Evolutionary conservation across 192 early-diverging fungal species (phyloP), one percentile per base, ranked within the genome.

Genomic region (Coemansia sp.): DNA sequence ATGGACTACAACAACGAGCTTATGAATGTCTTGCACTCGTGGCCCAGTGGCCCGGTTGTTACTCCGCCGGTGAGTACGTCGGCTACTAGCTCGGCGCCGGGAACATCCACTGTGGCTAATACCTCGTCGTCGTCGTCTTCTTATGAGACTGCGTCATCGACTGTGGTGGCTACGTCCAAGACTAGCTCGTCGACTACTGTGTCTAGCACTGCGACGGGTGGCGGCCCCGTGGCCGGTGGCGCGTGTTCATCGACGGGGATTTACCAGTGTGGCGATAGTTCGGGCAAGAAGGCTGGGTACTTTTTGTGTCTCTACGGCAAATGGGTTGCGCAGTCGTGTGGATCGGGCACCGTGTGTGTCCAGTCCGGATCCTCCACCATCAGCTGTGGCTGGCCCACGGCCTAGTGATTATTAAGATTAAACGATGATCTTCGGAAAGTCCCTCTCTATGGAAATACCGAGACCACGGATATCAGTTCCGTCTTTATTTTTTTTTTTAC

Each of bases 1-100:
- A 84, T 87, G 74, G 88, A 78, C 68, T 69, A 91, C 34, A 86
- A 87, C 55, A 78, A 79, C 61, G 86, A 90, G 72, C 64, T 89
- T 40, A 64, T 89, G 57, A 52, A 84, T 50, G 72, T 68, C 1
- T n/a, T 74, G 34, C 60, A 63, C 36, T 44, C 52, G 41, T 74
- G 71, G 71, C 63, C 64, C 1, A 58, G n/a, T 18, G 71, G 71
- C 13, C 53, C 55, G 3, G 57, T 60, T 34, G 57, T 60, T 3
- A 57, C 55, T 20, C 64, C 64, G 7, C 38, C 64, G 46, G 60
- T 64, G 18, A 64, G 20, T 15, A 66, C 67, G 29, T 36, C 71
- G 1, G 73, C 41, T 1, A 67, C 67, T 11, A 49, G 34, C 58
- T 67, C 43, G 46, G 46, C 52, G 44, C 64, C 27, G 2, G 22